Evolutionary conservation across 192 early-diverging fungal genomes (phyloP).

Genomic region (Helicostylum pulchrum): DNA sequence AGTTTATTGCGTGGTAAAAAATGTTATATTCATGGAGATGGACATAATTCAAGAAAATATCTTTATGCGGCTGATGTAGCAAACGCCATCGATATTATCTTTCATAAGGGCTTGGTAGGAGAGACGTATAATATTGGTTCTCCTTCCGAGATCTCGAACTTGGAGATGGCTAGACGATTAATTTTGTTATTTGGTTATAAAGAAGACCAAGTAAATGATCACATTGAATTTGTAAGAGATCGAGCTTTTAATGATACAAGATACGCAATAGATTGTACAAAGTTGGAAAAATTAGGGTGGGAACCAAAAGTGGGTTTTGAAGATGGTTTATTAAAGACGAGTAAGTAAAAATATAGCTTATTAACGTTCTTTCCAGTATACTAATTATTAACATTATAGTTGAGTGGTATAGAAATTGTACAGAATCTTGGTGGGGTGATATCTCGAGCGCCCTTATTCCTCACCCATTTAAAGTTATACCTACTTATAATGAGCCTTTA

Average conservation of each 20-base stretch:
- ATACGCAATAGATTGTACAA: conserved; percentile 71
- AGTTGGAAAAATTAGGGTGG: conserved; percentile 72
- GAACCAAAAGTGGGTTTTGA: conserved; percentile 55
- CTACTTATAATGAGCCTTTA: conserved; percentile 15
- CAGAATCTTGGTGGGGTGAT: conserved; percentile 59
- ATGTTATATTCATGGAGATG: conserved; percentile 72
- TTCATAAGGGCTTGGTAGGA: conserved; percentile 63
- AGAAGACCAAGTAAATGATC: conserved; percentile 34
- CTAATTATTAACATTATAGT: conserved; percentile 31
- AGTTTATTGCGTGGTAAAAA: conserved; percentile 51
- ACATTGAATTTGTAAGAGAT: conserved; percentile 71
- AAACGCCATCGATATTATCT: conserved; percentile 64
- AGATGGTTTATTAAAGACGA: conserved; percentile 62
- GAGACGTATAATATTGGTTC: conserved; percentile 81
- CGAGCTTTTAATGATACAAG: conserved; percentile 73
- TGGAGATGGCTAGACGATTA: conserved; percentile 57
- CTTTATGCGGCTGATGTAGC: conserved; percentile 70
- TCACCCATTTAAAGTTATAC: conserved; percentile 46
- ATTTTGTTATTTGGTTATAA: conserved; percentile 47
- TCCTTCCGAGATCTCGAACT: conserved; percentile 66
- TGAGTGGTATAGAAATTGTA: conserved; percentile 52
- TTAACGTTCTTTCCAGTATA: not conserved
- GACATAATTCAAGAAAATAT: conserved; percentile 69
- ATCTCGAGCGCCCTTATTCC: conserved; percentile 53
- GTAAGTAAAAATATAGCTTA: conserved; percentile 40